Conservation (phyloP, 2,329 filamentous ascomycete species). For the Talaromyces amestolkiae region DNA sequence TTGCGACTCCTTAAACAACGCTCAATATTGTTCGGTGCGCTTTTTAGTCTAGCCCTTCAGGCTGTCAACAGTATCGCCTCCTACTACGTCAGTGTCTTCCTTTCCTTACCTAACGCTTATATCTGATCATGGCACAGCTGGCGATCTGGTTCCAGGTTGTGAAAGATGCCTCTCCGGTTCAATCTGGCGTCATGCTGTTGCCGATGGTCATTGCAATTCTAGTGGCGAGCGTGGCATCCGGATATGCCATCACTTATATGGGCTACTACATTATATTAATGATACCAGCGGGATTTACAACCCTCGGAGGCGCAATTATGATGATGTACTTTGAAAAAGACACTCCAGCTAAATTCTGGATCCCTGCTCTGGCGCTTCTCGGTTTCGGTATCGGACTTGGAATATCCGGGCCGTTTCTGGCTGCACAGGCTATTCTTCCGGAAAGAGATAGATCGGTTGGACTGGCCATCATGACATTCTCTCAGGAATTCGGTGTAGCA, state of each 20-base stretch:
- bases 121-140: constrained; percentile 28
- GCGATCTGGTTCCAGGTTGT: constrained; percentile 40
- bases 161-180: constrained; percentile 29
- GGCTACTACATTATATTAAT: constrained; percentile 30
- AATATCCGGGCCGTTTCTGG: constrained; percentile 21
- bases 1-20: background rate
- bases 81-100: background rate
- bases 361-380: constrained; percentile 26
- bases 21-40: background rate
- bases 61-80: background rate
- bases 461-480: constrained; percentile 25
- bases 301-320: constrained; percentile 30
- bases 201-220: constrained; percentile 39
- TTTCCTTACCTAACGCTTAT: background rate
- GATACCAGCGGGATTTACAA: constrained; percentile 26
- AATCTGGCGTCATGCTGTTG: constrained; percentile 42
- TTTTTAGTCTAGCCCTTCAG: background rate
- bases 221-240: constrained; percentile 29
- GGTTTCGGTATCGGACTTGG: constrained; percentile 23
- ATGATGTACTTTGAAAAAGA: constrained; percentile 33
- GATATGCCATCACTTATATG: constrained; percentile 26
- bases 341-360: constrained; percentile 23
- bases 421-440: constrained; percentile 24
- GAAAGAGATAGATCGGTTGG: constrained; percentile 28
- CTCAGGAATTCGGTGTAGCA: constrained; percentile 25